Conservation (phyloP, 257 asterid genomes). For the Lithospermum erythrorhizon region DNA sequence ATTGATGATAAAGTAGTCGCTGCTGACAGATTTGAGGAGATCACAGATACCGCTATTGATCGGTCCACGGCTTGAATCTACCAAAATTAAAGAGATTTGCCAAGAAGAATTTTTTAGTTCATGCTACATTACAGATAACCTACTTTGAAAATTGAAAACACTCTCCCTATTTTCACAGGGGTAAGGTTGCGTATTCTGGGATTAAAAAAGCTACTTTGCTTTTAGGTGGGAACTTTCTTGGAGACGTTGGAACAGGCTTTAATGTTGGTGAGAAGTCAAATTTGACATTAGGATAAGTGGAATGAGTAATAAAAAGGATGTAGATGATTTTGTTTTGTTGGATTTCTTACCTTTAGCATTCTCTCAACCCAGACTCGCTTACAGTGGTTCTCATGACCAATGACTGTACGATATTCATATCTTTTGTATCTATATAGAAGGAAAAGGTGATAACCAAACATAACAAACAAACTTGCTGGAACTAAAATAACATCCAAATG, state of each 20-base stretch:
- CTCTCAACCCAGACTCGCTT: constrained; percentile 52
- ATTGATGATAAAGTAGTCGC: constrained; percentile 42
- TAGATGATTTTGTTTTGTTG: background rate
- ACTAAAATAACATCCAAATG: constrained; percentile 39
- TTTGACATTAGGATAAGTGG: background rate
- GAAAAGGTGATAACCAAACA: constrained; percentile 53
- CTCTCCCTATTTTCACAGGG: too few relatives aligned
- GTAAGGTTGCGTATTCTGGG: too few relatives aligned
- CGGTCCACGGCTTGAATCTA: constrained; percentile 42
- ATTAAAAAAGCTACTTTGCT: too few relatives aligned
- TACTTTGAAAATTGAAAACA: too few relatives aligned
- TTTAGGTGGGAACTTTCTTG: too few relatives aligned
- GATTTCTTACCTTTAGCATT: constrained; percentile 35
- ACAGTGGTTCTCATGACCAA: constrained; percentile 54
- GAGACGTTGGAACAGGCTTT: too few relatives aligned
- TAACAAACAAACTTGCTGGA: constrained; percentile 36
- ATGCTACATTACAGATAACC: background rate
- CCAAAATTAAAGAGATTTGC: background rate
- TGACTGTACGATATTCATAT: constrained; percentile 29
- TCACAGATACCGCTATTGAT: constrained; percentile 35
- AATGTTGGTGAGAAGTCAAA: too few relatives aligned
- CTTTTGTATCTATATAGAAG: constrained; percentile 41
- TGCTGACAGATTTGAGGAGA: constrained; percentile 33
- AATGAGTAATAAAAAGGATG: background rate
- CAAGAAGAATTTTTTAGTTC: background rate